These are phyloP conservation scores for Trypanosoma platydactyli DNA, from an alignment of 208 protist species.

Conservation along the genomic window DNA sequence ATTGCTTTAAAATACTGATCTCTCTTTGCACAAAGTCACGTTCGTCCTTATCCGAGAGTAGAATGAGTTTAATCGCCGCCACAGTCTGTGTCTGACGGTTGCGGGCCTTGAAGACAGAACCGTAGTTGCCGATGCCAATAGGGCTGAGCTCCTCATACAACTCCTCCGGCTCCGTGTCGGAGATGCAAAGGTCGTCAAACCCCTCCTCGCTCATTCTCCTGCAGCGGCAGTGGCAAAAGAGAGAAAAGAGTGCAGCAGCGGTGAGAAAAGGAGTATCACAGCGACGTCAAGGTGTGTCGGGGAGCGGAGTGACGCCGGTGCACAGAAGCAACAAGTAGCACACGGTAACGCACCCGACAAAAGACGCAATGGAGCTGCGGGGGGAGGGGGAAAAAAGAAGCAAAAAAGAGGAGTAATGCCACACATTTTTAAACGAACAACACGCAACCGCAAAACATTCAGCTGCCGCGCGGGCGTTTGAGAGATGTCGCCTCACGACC, in stretches of 20 bases:
- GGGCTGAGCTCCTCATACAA: constrained; percentile 81
- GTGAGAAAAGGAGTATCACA: no score
- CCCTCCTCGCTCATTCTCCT: constrained; percentile 17
- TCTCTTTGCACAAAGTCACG: constrained; percentile 80
- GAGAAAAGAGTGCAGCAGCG: no score
- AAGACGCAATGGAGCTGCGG: neutral
- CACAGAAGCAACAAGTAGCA: neutral
- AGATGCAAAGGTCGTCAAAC: constrained; percentile 63
- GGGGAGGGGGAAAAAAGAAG: neutral
- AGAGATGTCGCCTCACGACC: neutral
- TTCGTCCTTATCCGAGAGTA: constrained; percentile 79
- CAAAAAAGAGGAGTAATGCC: neutral
- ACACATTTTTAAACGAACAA: neutral
- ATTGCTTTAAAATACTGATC: constrained; percentile 85
- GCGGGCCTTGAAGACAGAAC: constrained; percentile 96
- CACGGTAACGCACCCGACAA: neutral
- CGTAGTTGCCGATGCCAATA: constrained; percentile 95
- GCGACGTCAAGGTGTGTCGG: neutral
- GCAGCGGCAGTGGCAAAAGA: no score
- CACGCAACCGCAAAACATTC: neutral
- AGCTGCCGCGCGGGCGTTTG: constrained; percentile 15
- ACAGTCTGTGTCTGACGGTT: constrained; percentile 71
- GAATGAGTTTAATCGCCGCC: constrained; percentile 90
- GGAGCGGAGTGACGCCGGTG: neutral
- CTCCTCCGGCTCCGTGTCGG: constrained; percentile 73